phyloP scores from a whole-genome alignment of 345 rosid species.

The Angophora floribunda region DNA sequence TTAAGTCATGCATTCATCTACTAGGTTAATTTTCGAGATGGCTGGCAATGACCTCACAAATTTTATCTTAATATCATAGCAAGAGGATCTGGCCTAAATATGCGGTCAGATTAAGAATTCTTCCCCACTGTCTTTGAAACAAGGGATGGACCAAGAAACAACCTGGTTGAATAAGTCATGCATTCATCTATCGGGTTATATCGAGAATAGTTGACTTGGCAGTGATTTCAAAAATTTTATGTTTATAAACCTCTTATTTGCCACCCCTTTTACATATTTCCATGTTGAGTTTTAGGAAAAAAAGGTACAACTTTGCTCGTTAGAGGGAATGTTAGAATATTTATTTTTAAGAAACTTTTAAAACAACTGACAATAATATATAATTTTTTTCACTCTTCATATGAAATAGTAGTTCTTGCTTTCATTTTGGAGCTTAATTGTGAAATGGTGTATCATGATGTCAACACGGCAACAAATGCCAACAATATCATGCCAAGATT shows the following conservation, averaged over 20 bases:
- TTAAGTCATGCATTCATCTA: background rate
- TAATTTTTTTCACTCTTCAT: background rate
- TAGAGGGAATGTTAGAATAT: background rate
- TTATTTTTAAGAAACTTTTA: background rate
- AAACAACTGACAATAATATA: background rate
- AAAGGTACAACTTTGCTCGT: background rate
- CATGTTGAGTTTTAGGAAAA: background rate
- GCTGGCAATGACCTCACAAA: no score
- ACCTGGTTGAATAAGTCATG: background rate
- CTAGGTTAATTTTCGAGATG: background rate
- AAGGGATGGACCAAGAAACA: background rate
- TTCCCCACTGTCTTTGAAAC: background rate
- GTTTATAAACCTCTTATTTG: background rate
- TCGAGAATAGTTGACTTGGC: background rate
- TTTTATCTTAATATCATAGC: no score
- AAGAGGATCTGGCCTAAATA: background rate
- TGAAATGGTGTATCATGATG: background rate
- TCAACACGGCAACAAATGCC: background rate
- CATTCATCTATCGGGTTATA: background rate
- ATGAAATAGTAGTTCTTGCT: background rate
- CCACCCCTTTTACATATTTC: background rate
- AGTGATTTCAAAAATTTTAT: background rate
- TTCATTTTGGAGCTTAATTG: background rate
- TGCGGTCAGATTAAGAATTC: background rate
- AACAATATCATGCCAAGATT: background rate